These are phyloP conservation scores for Planoprotostelium fungivorum DNA, from an alignment of 78 protist genomes.

Conservation along the genomic window DNA sequence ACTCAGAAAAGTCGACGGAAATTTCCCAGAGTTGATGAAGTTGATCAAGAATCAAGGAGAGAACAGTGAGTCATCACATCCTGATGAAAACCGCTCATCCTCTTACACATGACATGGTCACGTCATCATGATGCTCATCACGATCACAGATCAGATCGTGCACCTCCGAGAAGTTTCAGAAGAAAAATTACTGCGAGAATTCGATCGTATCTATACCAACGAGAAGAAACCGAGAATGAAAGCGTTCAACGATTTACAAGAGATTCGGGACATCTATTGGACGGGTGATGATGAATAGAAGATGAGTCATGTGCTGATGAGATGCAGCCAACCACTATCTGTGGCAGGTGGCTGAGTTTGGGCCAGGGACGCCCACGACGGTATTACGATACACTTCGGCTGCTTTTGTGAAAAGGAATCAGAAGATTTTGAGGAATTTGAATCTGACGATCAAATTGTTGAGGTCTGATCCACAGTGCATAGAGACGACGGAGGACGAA, in stretches of 20 bases:
- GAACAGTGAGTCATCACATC: background rate
- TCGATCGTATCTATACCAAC: background rate
- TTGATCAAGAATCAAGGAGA: background rate
- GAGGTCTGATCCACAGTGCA: background rate
- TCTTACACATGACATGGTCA: background rate
- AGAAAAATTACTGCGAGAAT: background rate
- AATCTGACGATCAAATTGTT: background rate
- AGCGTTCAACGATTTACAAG: background rate
- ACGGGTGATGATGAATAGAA: background rate
- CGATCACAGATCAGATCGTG: background rate
- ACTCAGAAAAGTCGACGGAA: background rate
- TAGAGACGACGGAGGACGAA: no score
- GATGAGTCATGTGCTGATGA: background rate
- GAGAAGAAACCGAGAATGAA: background rate
- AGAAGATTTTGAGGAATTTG: background rate
- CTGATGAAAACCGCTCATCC: background rate
- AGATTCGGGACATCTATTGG: background rate
- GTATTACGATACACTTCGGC: background rate
- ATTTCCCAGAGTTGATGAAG: background rate
- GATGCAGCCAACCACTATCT: background rate
- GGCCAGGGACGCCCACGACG: background rate
- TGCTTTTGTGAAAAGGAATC: background rate
- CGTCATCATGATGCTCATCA: no score
- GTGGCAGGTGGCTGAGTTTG: background rate
- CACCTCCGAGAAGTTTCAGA: background rate